Evolutionary conservation across 768 basidiomycete genomes (phyloP), one percentile per base, ranked within the genome.

Genomic region (Tylopilus plumbeoviolaceoides): DNA sequence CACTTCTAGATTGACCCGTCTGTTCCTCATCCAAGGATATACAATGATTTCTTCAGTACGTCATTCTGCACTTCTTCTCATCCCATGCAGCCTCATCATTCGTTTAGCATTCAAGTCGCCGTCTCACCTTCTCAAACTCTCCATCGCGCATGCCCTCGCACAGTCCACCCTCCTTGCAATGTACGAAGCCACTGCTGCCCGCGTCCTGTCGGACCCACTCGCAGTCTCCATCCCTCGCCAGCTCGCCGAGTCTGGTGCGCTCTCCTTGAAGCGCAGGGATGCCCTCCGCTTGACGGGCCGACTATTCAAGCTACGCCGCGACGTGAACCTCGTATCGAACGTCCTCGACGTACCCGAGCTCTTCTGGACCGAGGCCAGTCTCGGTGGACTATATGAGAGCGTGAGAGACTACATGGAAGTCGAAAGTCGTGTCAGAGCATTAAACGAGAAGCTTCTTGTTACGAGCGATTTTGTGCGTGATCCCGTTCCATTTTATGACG

Each of bases 331-430:
- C 1, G 91, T 94, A 10, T 90, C 88, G 21, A 95, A 95, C 62
- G 91, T 98, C 28, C 78, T 98, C 2, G 95, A 98, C 63, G 87
- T 91, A 6, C 94, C 94, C 1, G 92, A 94, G 64, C 71, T 98
- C 43, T 98, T 98, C 69, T 97, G 94, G 95, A 86, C 84, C 47
- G 94, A 95, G 65, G 93, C 92, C 11, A 93, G 88, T 58, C 72
- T 95, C 60, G 88, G 89, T 62, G 87, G 84, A 27, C 70, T 98
- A 33, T 98, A 98, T 64, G 91, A 93, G 59, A 92, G 93, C 0
- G 92, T 95, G 44, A 76, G 92, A 51, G 94, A 94, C 60, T 98
- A 98, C 64, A 91, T 97, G 80, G 95, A 98, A 70, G 92, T 97
- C 48, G 83, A 81, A 33, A 82, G 78, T 5, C 71, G 95, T 33